phyloP scores from a whole-genome alignment of 106 monocot genomes.

The Dendrobium chrysotoxum region DNA sequence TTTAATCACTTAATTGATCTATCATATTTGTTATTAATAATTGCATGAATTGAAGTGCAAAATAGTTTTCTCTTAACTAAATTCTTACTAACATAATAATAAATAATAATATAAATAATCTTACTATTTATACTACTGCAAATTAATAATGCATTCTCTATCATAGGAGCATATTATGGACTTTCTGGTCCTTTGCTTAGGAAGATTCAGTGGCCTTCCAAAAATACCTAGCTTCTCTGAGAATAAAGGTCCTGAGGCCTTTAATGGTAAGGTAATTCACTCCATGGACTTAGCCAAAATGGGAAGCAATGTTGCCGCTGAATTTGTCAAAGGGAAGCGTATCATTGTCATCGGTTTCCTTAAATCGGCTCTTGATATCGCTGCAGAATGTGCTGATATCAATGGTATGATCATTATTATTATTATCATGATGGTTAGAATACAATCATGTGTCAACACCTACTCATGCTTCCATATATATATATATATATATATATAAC shows the following conservation, averaged over 20 bases:
- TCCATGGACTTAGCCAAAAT: not conserved
- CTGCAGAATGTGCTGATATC: not conserved
- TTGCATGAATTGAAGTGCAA: too few relatives aligned
- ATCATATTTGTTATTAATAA: too few relatives aligned
- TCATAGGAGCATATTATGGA: too few relatives aligned
- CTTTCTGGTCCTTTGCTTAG: not conserved
- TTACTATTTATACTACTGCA: too few relatives aligned
- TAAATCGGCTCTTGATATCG: not conserved
- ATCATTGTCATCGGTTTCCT: not conserved
- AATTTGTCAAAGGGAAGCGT: not conserved
- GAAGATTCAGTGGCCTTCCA: not conserved
- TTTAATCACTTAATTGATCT: too few relatives aligned
- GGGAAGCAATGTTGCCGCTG: too few relatives aligned
- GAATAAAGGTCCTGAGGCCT: not conserved
- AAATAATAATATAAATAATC: too few relatives aligned
- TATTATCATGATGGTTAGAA: too few relatives aligned
- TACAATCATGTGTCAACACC: too few relatives aligned
- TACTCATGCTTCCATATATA: not conserved
- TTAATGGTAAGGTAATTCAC: constrained; percentile 4
- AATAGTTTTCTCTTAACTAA: too few relatives aligned
- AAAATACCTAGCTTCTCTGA: not conserved
- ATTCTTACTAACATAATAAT: too few relatives aligned
- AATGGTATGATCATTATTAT: not conserved
- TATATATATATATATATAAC: not conserved
- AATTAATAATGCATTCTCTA: too few relatives aligned